Evolutionary conservation across 176 grass and related monocot species (phyloP).

Genomic region (Oryza coarctata): DNA sequence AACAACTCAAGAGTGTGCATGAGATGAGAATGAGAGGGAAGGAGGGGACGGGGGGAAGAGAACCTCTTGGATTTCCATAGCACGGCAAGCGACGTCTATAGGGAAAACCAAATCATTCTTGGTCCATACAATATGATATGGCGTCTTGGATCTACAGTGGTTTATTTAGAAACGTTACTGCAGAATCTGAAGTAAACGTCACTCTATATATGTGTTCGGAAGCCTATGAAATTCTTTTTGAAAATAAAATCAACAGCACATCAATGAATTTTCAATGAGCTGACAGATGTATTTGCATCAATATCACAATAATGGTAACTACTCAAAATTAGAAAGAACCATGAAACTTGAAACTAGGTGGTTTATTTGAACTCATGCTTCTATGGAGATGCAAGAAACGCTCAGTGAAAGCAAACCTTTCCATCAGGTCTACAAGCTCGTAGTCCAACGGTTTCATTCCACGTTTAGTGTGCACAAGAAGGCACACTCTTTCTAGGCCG

Average conservation of each 20-base stretch:
- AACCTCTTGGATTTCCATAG: constrained; percentile 93
- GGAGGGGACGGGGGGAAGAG: background rate
- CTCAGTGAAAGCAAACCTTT: constrained; percentile 50
- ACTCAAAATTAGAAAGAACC: background rate
- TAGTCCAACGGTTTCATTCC: constrained; percentile 96
- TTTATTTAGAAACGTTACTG: background rate
- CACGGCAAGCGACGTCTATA: constrained; percentile 86
- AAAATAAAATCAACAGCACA: background rate
- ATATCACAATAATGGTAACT: background rate
- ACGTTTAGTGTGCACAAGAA: constrained; percentile 93
- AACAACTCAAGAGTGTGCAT: background rate
- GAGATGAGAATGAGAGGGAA: background rate
- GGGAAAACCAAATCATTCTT: constrained; percentile 95
- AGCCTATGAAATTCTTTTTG: background rate
- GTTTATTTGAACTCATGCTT: constrained; percentile 1
- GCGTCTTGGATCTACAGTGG: constrained; percentile 70
- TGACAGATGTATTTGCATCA: background rate
- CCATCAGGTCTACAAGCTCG: constrained; percentile 89
- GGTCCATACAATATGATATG: constrained; percentile 87
- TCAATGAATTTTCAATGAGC: background rate
- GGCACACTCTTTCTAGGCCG: constrained; percentile 84
- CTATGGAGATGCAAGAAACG: background rate
- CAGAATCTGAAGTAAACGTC: background rate
- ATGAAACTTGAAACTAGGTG: background rate
- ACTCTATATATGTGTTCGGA: background rate